phyloP scores from a whole-genome alignment of 2,329 filamentous ascomycete genomes.

The Exophiala aquamarina region DNA sequence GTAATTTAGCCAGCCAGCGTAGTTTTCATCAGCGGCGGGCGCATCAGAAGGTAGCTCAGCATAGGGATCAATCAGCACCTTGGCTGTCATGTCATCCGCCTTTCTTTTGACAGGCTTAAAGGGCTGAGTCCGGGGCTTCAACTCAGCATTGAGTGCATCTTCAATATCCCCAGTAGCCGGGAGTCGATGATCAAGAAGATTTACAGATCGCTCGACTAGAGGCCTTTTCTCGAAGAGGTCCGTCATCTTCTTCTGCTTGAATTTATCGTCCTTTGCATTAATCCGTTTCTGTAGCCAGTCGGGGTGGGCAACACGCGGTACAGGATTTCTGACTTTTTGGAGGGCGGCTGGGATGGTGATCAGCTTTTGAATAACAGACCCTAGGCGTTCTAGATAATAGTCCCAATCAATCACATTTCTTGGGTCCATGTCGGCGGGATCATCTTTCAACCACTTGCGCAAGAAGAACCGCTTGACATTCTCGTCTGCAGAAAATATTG shows the following conservation, averaged over 20 bases:
- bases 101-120: conserved; percentile 71
- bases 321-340: conserved; percentile 91
- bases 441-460: conserved; percentile 93
- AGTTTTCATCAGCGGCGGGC: conserved; percentile 83
- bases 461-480: conserved; percentile 84
- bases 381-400: conserved; percentile 93
- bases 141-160: conserved; percentile 70
- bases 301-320: conserved; percentile 88
- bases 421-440: conserved; percentile 86
- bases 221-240: conserved; percentile 69
- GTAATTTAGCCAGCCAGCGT: conserved; percentile 82
- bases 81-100: conserved; percentile 59
- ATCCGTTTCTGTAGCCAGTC: conserved; percentile 96
- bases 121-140: conserved; percentile 63
- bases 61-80: conserved; percentile 66
- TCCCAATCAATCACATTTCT: conserved; percentile 90
- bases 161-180: conserved; percentile 68
- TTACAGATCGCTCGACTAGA: conserved; percentile 55
- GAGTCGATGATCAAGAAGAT: conserved; percentile 58
- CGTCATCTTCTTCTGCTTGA: conserved; percentile 99
- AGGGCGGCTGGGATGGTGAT: conserved; percentile 97
- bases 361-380: conserved; percentile 96
- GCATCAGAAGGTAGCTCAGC: conserved; percentile 77
- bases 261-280: conserved; percentile 90
- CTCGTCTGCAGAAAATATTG: conserved; percentile 94